phyloP scores from a whole-genome alignment of 495 filamentous ascomycete species.

The Aspergillus steynii region DNA sequence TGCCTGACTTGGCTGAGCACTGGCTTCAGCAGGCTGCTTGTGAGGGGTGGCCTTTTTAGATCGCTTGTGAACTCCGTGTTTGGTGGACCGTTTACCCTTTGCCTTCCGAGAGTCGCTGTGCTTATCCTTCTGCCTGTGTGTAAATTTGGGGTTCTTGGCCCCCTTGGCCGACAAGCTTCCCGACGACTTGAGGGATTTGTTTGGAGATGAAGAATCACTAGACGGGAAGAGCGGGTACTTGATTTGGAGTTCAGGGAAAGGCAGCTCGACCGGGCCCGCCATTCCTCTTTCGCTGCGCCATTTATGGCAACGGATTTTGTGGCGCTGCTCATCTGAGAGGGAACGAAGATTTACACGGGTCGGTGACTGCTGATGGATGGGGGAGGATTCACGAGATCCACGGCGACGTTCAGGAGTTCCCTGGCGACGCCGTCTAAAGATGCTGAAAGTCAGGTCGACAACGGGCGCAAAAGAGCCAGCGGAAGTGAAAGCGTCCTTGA shows the following conservation, averaged over 20 bases:
- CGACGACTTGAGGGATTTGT: not conserved
- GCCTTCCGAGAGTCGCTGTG: not conserved
- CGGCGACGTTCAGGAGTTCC: not conserved
- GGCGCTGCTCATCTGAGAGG: constrained; percentile 17
- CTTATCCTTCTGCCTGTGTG: not conserved
- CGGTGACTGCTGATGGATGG: constrained; percentile 6
- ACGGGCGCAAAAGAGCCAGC: not conserved
- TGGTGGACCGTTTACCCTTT: not conserved
- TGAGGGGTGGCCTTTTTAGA: too few relatives aligned
- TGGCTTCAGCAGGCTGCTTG: not conserved
- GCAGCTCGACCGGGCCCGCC: constrained; percentile 7
- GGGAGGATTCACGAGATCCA: not conserved
- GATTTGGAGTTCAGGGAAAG: constrained; percentile 18
- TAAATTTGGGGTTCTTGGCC: not conserved
- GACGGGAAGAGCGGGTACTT: constrained; percentile 9
- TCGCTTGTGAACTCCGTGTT: not conserved
- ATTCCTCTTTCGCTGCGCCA: constrained; percentile 16
- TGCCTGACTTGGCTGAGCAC: constrained; percentile 7
- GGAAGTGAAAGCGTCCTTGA: constrained; percentile 8
- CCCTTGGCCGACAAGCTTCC: too few relatives aligned
- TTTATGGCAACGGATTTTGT: constrained; percentile 8
- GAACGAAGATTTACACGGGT: constrained; percentile 13
- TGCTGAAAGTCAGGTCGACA: not conserved
- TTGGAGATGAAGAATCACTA: constrained; percentile 2
- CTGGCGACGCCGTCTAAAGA: not conserved